Base-by-base conservation (phyloP, 75 land plant genomes). In the Gnetum montanum region DNA sequence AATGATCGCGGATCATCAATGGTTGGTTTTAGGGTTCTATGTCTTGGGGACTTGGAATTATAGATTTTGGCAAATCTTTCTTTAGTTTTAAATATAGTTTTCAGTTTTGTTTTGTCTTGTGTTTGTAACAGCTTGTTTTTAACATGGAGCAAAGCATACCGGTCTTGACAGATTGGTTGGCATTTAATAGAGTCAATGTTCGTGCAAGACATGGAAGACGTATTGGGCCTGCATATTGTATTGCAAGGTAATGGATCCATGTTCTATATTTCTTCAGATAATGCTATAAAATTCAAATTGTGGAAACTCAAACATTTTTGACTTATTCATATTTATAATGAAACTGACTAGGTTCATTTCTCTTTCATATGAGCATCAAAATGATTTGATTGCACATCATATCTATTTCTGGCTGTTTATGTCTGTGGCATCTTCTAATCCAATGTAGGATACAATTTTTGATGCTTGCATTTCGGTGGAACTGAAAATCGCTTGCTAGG, bases 141-240 rank as follows among this genome's bases (percentile, higher is more conserved):
- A 94, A 70, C 58, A 73, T 88, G 72, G 98, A 94, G 66, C 98
- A 94, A 76, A 91, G 88, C 16, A 58, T 89, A 59, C 98, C 98
- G 35, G 43, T 94, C 43, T 58, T 81, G 24, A 77, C 84, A 16
- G 96, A 94, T 43, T 94, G 98, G 98, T 57, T 94, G 27, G 70
- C 66, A 65, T 90, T 94, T 62, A 85, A 80, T 46, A 59, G 98
- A 59, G 58, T 90, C 4, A 94, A 74, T 72, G 75, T 74, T 27
- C 96, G 96, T 63, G 90, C 75, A 10, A 82, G 96, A 60, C 82
- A 70, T 46, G 96, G 80, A 30, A 51, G 76, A 3, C 75, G 75
- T 49, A 27, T 94, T 43, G 96, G 98, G 16, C 96, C 77, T 35
- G 72, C 70, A 31, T 74, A 73, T 27, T 47, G 82, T 63, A 69